phyloP scores from a whole-genome alignment of 2,329 filamentous ascomycete genomes.

The Fusarium neocosmosporiellum region DNA sequence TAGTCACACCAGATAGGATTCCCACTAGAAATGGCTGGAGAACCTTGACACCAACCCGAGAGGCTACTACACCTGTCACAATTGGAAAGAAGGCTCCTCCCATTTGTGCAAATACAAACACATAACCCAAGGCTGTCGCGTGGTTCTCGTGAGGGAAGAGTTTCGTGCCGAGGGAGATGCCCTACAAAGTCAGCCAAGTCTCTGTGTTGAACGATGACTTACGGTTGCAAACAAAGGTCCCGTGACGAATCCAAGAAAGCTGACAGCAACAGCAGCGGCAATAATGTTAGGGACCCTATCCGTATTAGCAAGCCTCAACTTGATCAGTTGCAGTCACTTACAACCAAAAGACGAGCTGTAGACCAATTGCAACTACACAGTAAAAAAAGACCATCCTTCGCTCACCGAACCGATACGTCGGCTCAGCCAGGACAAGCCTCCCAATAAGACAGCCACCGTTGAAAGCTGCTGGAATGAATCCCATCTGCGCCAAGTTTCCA shows the following conservation, averaged over 20 bases:
- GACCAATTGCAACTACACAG: conserved; percentile 58
- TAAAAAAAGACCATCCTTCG: conserved; percentile 66
- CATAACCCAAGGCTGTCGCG: background rate
- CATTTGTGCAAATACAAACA: background rate
- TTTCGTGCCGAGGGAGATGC: background rate
- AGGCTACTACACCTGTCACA: background rate
- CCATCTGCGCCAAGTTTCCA: conserved; percentile 64
- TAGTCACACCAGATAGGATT: background rate
- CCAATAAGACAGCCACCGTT: conserved; percentile 68
- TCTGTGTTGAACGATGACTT: background rate
- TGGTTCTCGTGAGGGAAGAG: background rate
- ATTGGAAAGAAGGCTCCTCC: background rate
- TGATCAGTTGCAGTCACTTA: background rate
- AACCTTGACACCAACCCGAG: background rate
- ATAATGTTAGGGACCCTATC: background rate
- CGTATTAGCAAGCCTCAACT: background rate
- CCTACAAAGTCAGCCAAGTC: background rate
- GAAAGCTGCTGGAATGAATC: conserved; percentile 67
- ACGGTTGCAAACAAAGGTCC: background rate
- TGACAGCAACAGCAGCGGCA: background rate
- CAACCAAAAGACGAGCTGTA: conserved; percentile 55
- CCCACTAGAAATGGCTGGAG: background rate
- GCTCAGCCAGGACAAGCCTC: conserved; percentile 65
- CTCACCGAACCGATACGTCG: conserved; percentile 69
- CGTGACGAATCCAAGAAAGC: background rate